A percentile compares a stretch with the other conserved stretches of the same genome.
Conservation (phyloP, 306 rosid genomes). For the Cucurbita maxima region DNA sequence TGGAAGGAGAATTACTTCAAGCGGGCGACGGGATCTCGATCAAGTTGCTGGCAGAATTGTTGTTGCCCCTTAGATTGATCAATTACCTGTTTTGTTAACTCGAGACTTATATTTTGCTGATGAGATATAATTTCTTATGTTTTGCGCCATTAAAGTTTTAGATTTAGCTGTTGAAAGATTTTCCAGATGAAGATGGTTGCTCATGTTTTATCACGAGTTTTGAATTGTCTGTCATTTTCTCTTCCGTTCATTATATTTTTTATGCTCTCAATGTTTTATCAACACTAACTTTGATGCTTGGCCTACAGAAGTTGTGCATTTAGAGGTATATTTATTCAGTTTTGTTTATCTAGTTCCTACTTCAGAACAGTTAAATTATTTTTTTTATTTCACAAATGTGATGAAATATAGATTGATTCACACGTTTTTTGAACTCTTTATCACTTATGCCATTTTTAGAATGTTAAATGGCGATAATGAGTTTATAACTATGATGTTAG, state of each 20-base stretch:
- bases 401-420: too few relatives aligned
- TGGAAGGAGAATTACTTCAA: slow-evolving; percentile 31
- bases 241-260: too few relatives aligned
- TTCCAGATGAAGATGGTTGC: not conserved
- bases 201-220: not conserved
- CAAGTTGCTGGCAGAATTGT: slow-evolving; percentile 40
- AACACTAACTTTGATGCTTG: not conserved
- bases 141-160: not conserved
- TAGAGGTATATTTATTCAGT: not conserved
- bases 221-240: not conserved
- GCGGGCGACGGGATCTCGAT: slow-evolving; percentile 30
- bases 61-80: slow-evolving; percentile 10
- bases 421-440: too few relatives aligned
- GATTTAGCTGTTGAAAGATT: not conserved
- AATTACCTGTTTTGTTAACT: not conserved
- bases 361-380: too few relatives aligned
- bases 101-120: not conserved
- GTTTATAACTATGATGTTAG: too few relatives aligned
- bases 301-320: not conserved
- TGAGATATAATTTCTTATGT: not conserved
- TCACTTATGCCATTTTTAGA: too few relatives aligned
- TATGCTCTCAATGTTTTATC: not conserved
- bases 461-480: too few relatives aligned
- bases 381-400: too few relatives aligned
- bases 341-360: too few relatives aligned